A percentile compares a stretch with the other conserved stretches of the same genome.
Evolutionary conservation across 768 basidiomycete genomes (phyloP).

Genomic region (Boletus subcaerulescens): DNA sequence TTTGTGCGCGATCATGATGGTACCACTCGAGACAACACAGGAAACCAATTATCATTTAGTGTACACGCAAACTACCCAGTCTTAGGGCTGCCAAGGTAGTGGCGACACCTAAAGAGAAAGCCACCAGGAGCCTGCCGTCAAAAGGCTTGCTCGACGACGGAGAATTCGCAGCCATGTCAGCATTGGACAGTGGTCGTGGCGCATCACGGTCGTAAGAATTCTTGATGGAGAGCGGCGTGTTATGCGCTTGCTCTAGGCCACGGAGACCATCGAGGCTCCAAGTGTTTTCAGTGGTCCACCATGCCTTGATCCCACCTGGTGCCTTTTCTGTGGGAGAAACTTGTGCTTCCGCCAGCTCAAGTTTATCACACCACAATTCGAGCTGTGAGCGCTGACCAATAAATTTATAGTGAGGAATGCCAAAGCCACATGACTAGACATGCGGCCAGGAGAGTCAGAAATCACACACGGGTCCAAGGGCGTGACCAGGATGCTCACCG

Average conservation of each 20-base stretch:
- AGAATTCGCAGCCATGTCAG: neutral
- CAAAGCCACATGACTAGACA: slow-evolving; percentile 64
- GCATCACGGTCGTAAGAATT: slow-evolving; percentile 22
- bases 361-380: slow-evolving; percentile 41
- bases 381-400: slow-evolving; percentile 53
- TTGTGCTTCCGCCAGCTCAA: slow-evolving; percentile 42
- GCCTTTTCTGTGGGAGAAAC: slow-evolving; percentile 22
- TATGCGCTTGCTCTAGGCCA: slow-evolving; percentile 37
- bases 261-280: slow-evolving; percentile 58
- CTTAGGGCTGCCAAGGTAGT: slow-evolving; percentile 14
- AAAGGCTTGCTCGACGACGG: neutral
- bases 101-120: slow-evolving; percentile 32
- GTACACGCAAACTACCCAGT: slow-evolving; percentile 5
- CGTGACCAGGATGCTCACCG: slow-evolving; percentile 30
- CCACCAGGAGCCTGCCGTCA: slow-evolving; percentile 16
- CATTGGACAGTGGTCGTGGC: neutral
- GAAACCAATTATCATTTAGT: neutral
- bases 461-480: neutral
- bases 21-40: too few species aligned
- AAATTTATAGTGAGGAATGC: slow-evolving; percentile 60
- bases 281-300: slow-evolving; percentile 52
- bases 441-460: neutral
- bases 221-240: slow-evolving; percentile 11
- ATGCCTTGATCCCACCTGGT: slow-evolving; percentile 47
- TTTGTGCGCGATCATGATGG: too few species aligned